Evolutionary conservation across 768 basidiomycete genomes (phyloP), one percentile per base, ranked within the genome.

Genomic region (Rhodotorula toruloides): DNA sequence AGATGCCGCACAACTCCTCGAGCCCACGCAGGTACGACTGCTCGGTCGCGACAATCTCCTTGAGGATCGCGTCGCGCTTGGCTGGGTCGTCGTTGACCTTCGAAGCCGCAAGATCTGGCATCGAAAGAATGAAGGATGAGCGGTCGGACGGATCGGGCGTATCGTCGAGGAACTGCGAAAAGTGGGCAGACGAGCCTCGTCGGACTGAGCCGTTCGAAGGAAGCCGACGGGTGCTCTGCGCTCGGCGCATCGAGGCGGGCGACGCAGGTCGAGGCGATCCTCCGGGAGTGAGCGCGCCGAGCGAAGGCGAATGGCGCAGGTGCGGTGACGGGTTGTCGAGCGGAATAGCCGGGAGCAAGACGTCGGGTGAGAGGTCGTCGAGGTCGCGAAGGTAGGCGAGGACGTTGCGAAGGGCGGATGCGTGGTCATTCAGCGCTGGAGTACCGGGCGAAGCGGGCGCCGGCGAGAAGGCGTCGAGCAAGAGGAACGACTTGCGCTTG

Each of bases 381-480:
- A 99, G 87, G 74, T 99, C 96, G 73, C 86, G 86, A 27, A 99
- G 83, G 77, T 98, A 99, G 12, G 91, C 90, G 88, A 98, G 93
- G 25, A 99, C 85, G 16, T 89, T 88, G 61, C 89, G 84, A 58
- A 99, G 81, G n/a, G 63, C 62, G 3, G 57, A 29, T 36, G 66
- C 61, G 19, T 70, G 47, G 57, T 52, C 53, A 2, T 36, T 37
- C 50, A 82, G 77, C 22, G 87, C 83, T 25, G 85, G 80, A 25
- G 85, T 84, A 22, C 6, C 3, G 1, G 56, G 54, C 34, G 82
- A 80, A 63, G 89, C 84, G 71, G 81, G 84, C 48, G 86, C 77
- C 11, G 81, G 77, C 43, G 84, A 81, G 36, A 86, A 85, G 22
- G 82, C 82, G 66, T 89, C 90, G 59, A 98, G 81, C 27, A 91